These are phyloP conservation scores for Chernovozyma aurita DNA, from an alignment of 1,139 yeast genomes.

Conservation along the genomic window DNA sequence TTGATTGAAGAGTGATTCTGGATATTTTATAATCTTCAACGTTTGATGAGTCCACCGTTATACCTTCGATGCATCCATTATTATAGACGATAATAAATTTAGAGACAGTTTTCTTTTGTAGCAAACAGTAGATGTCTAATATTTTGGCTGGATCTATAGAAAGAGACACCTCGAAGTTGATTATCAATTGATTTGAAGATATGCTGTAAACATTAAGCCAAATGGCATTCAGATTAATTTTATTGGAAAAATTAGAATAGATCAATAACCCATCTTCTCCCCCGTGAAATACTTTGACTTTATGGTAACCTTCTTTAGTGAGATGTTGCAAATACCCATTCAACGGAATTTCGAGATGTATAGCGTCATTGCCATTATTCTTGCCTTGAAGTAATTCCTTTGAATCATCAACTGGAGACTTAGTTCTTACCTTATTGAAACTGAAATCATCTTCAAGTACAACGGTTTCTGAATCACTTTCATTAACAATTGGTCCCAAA, in stretches of 20 bases:
- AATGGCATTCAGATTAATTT: neutral
- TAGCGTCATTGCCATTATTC: neutral
- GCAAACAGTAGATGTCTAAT: conserved; percentile 2
- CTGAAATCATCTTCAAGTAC: conserved; percentile 12
- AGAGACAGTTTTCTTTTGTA: neutral
- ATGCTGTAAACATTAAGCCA: conserved; percentile 4
- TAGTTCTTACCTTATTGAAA: conserved; percentile 3
- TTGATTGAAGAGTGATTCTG: neutral
- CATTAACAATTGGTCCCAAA: conserved; percentile 6
- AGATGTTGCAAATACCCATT: neutral
- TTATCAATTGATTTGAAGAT: neutral
- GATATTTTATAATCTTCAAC: neutral
- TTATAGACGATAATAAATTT: conserved; percentile 3
- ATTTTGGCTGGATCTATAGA: conserved; percentile 1
- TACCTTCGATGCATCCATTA: conserved; percentile 2
- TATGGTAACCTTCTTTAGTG: neutral
- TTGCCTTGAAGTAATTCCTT: too few species aligned
- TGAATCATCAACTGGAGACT: neutral
- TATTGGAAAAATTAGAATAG: conserved; percentile 2
- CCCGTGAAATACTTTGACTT: conserved; percentile 3
- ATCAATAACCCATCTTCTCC: conserved; percentile 1
- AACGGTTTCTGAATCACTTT: conserved; percentile 26
- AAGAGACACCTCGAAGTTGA: neutral
- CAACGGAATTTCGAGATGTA: neutral
- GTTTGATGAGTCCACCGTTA: neutral